Evolutionary conservation across 306 rosid genomes (phyloP), one percentile per base, ranked within the genome.

Genomic region (Begonia peltatifolia): DNA sequence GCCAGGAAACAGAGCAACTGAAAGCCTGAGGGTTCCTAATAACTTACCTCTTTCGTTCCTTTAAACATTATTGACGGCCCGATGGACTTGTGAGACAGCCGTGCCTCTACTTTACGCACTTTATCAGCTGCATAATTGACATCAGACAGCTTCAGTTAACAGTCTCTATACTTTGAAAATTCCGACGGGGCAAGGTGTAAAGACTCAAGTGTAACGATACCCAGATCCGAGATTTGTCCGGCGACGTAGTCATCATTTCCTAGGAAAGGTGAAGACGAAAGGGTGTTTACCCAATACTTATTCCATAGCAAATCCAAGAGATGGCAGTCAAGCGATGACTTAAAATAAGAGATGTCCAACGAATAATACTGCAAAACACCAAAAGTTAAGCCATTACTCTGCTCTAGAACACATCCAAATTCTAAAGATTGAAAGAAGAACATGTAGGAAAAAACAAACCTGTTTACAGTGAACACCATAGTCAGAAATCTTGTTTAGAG

Each of bases 391-490:
- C 18, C 18, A 17, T 17, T 17, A 17, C 18, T 17, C 18, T 17
- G 18, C 18, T 57, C 44, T 11, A 54, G 46, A 41, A 22, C 18
- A 17, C 18, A 6, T 3, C 23, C 5, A 17, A 17, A 17, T 17
- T 17, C 18, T 1, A 55, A 58, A 49, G 46, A 49, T 15, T 1
- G 20, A 23, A 18, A 35, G 18, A 17, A 17, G 18, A 17, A 17
- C 18, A 17, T 22, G 50, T 55, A 50, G 35, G 52, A 46, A 68
- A 51, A 62, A 38, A 23, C 78, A 49, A 42, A 90, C 99, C 96
- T 81, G 93, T 83, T 86, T 92, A 63, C 94, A 81, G 42, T 92
- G 99, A 14, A 92, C 99, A 48, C 96, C 99, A 57, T 85, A 83
- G 62, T 92, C 99, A 64, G 84, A 95, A 68, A 92, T 92, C 77